Evolutionary conservation across 2,329 filamentous ascomycete genomes (phyloP), one percentile per base, ranked within the genome.

Genomic region (Fusarium tupiense): DNA sequence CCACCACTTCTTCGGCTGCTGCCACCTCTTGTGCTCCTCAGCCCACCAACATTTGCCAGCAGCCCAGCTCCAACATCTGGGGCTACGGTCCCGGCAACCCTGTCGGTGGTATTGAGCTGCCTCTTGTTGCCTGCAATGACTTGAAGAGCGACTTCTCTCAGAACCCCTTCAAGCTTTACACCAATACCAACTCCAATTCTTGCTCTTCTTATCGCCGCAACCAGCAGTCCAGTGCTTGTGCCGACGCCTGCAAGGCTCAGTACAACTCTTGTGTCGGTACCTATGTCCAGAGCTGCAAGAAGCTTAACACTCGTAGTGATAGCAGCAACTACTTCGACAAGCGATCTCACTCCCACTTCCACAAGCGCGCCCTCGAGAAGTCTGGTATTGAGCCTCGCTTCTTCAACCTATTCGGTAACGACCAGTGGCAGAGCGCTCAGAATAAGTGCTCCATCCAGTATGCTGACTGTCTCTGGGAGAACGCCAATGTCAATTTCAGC

Each of bases 31-130:
- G 85, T 61, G 82, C 85, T 60, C 86, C 88, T 5, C 80, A 85
- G 40, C 84, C 86, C 3, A 88, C 86, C 64, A 86, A 86, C 74
- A 85, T 90, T 76, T 90, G 88, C 84, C 82, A 79, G 41, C 87
- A 89, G 80, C 85, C 88, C n/a, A 80, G 82, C 60, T 87, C 83
- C 82, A 88, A 89, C 74, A 87, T 88, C 79, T 89, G 87, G 74
- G 91, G 90, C 60, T 96, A 95, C 78, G 90, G 89, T 3, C 91
- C 92, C 4, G 89, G 91, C 41, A 91, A 84, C 58, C 84, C 86
- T 6, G 86, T 89, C 22, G 88, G 87, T 56, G 84, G 82, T 67
- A 88, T 90, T 61, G 80, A 82, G 29, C 81, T 90, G 60, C 88
- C 88, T 52, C 80, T 88, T 63, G 84, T 90, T 38, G 86, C 85